These are phyloP conservation scores for Claviceps arundinis DNA, from an alignment of 2,329 filamentous ascomycete genomes.

Conservation along the genomic window DNA sequence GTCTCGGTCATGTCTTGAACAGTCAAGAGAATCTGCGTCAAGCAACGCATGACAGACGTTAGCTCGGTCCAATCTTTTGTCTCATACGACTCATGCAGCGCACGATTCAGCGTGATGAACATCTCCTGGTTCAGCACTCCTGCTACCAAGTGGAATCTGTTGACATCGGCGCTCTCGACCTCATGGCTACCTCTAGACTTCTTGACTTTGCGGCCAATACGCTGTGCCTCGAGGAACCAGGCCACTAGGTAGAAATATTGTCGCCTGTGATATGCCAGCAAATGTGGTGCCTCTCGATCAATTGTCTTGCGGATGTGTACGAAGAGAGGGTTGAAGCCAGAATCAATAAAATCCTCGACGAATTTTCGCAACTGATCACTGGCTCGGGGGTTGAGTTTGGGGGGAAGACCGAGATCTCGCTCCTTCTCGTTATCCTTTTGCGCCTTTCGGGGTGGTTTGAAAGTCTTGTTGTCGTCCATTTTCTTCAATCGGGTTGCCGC, in stretches of 20 bases:
- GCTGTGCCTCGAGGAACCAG: constrained; percentile 86
- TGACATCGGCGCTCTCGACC: constrained; percentile 36
- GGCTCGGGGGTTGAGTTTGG: constrained; percentile 58
- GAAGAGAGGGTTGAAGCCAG: constrained; percentile 88
- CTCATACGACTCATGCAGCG: constrained; percentile 67
- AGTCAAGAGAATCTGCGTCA: constrained; percentile 85
- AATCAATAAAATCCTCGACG: constrained; percentile 86
- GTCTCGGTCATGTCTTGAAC: constrained; percentile 87
- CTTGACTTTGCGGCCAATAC: constrained; percentile 51
- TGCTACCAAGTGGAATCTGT: constrained; percentile 77
- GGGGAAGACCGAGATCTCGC: constrained; percentile 64
- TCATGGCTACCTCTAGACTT: constrained; percentile 37
- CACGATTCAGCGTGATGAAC: constrained; percentile 75
- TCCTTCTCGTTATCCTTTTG: constrained; percentile 49
- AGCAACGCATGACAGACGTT: constrained; percentile 80
- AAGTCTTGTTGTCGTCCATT: constrained; percentile 84
- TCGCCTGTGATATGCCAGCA: constrained; percentile 61
- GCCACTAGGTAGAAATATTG: constrained; percentile 88
- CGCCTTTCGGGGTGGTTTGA: constrained; percentile 61
- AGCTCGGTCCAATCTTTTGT: constrained; percentile 80
- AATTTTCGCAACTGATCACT: constrained; percentile 67
- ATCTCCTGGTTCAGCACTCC: constrained; percentile 88
- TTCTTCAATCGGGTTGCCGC: constrained; percentile 63
- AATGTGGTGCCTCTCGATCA: constrained; percentile 74
- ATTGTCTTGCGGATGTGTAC: constrained; percentile 76